Base-by-base conservation (phyloP, 768 basidiomycete genomes). In the Filobasidium wieringae region DNA sequence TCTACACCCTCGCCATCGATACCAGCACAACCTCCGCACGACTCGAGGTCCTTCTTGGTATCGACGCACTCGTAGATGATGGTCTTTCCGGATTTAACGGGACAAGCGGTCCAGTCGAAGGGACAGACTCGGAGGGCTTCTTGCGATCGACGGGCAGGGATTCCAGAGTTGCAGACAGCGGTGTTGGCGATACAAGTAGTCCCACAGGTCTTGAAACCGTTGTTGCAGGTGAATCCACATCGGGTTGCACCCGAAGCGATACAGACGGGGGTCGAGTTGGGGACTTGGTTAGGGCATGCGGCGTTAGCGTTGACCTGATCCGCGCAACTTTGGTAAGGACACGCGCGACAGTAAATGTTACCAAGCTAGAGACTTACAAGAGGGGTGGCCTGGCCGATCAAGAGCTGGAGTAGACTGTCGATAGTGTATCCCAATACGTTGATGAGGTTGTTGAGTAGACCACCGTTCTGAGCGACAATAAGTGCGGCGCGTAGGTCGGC, bases 11-110 rank as follows among this genome's bases (percentile, higher is more conserved):
- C 27, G 24, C 17, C n/a, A 4, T 36, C 14, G 26, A 41, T 17
- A 24, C 19, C 40, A 19, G 14, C 39, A 32, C 54, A 55, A n/a
- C 54, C 54, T 22, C 54, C 54, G 27, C 54, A 55, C 2, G 54
- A 43, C 40, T 55, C 54, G 40, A 55, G 40, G 26, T 55, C 40
- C 12, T 29, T 55, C 31, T 43, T 26, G 2, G 30, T 32, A 22
- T 55, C 39, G 7, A 55, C 9, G 29, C 54, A 55, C 34, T 55
- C 54, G 40, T 43, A 55, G 5, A 31, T 22, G 40, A 43, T 27
- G 14, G 37, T 29, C 32, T 22, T 26, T 8, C 54, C 54, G 7
- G 39, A 41, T 7, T 39, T n/a, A 15, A 55, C 26, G 41, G 40
- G 40, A 32, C 54, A 55, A 32, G 54, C 54, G 15, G 40, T 41